Evolutionary conservation across 169 alveolate genomes (phyloP).

Genomic region (Eimeria sp.): DNA sequence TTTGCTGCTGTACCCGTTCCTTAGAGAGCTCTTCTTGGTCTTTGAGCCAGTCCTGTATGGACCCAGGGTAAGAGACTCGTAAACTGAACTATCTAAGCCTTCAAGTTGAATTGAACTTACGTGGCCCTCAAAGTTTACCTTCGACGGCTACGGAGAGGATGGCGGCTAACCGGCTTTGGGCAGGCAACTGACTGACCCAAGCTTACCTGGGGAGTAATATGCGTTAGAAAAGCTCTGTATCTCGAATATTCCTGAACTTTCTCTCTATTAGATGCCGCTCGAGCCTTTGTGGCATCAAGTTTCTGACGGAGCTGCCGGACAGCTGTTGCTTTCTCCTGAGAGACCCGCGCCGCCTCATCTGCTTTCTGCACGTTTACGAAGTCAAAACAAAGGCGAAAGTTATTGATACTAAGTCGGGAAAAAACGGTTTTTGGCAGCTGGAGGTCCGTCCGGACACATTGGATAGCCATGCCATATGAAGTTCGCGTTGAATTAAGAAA

Average conservation of each 20-base stretch:
- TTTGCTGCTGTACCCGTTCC: conserved; percentile 27
- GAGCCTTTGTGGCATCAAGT: conserved; percentile 53
- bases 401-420: not conserved
- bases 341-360: conserved; percentile 82
- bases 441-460: not conserved
- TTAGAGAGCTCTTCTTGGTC: conserved; percentile 50
- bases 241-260: conserved; percentile 84
- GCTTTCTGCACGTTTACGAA: conserved; percentile 49
- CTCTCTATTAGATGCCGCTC: conserved; percentile 77
- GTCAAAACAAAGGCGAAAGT: not conserved
- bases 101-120: not conserved
- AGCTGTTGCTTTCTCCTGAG: conserved; percentile 71
- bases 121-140: not conserved
- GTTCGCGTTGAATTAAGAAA: not conserved
- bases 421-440: not conserved
- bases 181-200: not conserved
- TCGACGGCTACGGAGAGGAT: not conserved
- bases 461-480: not conserved
- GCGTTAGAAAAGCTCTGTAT: conserved; percentile 78
- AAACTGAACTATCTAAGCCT: not conserved
- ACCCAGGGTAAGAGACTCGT: not conserved
- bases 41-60: conserved; percentile 72
- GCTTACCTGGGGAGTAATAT: conserved; percentile 85
- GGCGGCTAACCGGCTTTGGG: not conserved
- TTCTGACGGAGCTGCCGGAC: conserved; percentile 59